Evolutionary conservation across 306 rosid genomes (phyloP), one percentile per base, ranked within the genome.

Genomic region (Ormosia emarginata): DNA sequence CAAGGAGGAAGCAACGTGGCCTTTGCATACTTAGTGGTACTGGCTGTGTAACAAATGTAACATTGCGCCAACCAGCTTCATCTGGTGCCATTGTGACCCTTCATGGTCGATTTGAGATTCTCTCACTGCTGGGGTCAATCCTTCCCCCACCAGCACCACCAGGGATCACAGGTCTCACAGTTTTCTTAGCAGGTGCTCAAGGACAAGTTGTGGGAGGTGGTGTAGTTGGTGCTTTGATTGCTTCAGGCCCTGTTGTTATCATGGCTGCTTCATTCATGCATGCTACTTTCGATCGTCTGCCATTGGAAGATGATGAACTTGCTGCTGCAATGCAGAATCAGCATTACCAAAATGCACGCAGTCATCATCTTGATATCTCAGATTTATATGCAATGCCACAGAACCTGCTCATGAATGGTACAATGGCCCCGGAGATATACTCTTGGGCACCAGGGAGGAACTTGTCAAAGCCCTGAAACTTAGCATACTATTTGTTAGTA

Each of bases 201-300:
- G 97, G 97, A 37, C 97, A 92, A 91, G 94, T 92, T 67, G 91
- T 92, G 8, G 97, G 97, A 56, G 97, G 97, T 65, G 70, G 58
- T 64, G 94, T 90, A 0, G 94, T 89, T 39, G 97, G 97, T 72
- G 81, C 97, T 34, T 88, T 92, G 79, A 81, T 92, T 89, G 97
- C 97, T 52, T 90, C 94, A 2, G 93, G 97, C 3, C 97, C 97
- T 34, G 90, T 92, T 37, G 93, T 92, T 8, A 84, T 92, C 90
- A 89, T 92, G 94, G 97, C 94, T 69, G 92, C 97, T 2, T 92
- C 97, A 4, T 92, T 92, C 91, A 92, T 90, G 94, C 92, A 89
- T 2, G 97, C 94, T 6, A 89, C 94, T 14, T 90, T 90, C 6
- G 94, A 92, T 82, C 97, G 93, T n/a, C 87, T 92, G 5, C 97